Evolutionary conservation across 495 filamentous ascomycete species (phyloP).

Genomic region (Margaritispora aquatica): DNA sequence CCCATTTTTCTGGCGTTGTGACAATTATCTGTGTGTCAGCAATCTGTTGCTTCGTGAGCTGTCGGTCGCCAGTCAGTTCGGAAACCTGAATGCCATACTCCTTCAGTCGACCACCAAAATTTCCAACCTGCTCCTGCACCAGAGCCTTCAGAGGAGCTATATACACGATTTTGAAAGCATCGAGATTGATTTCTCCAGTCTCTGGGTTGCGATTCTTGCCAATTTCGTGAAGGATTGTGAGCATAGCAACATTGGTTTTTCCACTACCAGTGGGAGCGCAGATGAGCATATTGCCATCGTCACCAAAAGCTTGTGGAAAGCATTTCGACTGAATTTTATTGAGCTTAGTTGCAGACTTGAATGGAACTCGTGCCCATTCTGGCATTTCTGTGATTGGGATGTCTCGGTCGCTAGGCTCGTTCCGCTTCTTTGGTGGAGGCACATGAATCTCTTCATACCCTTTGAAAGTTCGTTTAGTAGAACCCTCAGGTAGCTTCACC

Average conservation of each 20-base stretch:
- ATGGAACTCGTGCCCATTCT: slow-evolving; percentile 84
- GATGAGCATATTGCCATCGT: slow-evolving; percentile 95
- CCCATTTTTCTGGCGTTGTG: slow-evolving; percentile 98
- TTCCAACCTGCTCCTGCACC: slow-evolving; percentile 95
- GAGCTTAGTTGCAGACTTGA: slow-evolving; percentile 67
- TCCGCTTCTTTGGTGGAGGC: slow-evolving; percentile 78
- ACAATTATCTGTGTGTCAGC: slow-evolving; percentile 97
- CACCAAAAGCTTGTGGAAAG: slow-evolving; percentile 83
- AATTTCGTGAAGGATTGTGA: slow-evolving; percentile 91
- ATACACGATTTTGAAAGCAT: slow-evolving; percentile 96
- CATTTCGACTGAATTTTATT: slow-evolving; percentile 96
- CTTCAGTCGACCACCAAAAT: slow-evolving; percentile 86
- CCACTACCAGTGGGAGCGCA: slow-evolving; percentile 96
- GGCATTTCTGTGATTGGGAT: slow-evolving; percentile 83
- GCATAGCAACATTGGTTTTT: slow-evolving; percentile 99
- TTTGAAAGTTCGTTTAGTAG: slow-evolving; percentile 90
- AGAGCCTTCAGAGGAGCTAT: slow-evolving; percentile 92
- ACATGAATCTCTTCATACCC: slow-evolving; percentile 99
- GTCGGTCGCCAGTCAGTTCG: slow-evolving; percentile 93
- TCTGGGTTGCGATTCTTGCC: slow-evolving; percentile 85
- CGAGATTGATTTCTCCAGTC: slow-evolving; percentile 85
- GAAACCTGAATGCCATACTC: slow-evolving; percentile 88
- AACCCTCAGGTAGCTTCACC: slow-evolving; percentile 91
- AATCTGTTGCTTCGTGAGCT: slow-evolving; percentile 98
- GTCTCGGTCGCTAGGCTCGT: slow-evolving; percentile 70